These are phyloP conservation scores for Collybia sp. DNA, from an alignment of 768 basidiomycete species.

Conservation along the genomic window DNA sequence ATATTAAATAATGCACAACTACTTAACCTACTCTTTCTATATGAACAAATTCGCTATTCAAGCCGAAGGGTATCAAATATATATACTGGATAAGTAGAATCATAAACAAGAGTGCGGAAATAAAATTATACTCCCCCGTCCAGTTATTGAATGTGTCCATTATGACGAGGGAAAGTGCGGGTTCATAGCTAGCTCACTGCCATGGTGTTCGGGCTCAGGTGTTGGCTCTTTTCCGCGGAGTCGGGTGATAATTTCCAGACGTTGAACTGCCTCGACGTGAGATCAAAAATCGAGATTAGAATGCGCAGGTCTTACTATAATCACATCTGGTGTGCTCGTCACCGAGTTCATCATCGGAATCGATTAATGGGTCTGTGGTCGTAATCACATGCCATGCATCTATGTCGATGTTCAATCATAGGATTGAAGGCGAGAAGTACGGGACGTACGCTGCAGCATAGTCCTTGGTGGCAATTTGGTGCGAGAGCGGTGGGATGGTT, in stretches of 20 bases:
- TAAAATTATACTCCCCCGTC: no score
- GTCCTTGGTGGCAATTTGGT: conserved; percentile 33
- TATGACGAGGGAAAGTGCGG: background rate
- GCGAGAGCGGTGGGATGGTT: conserved; percentile 14
- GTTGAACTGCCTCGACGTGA: conserved; percentile 36
- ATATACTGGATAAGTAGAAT: conserved; percentile 14
- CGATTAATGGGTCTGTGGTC: conserved; percentile 65
- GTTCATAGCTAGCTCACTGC: background rate
- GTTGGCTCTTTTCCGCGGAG: conserved; percentile 54
- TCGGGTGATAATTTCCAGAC: conserved; percentile 55
- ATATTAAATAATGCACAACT: background rate
- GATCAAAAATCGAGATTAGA: conserved; percentile 4
- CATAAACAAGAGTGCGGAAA: conserved; percentile 1
- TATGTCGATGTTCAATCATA: conserved; percentile 19
- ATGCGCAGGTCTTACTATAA: conserved; percentile 42
- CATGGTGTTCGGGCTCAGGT: conserved; percentile 35
- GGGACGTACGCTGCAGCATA: conserved; percentile 62
- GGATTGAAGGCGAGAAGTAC: background rate
- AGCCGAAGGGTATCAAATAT: conserved; percentile 1
- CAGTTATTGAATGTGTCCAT: no score
- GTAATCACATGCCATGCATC: conserved; percentile 72
- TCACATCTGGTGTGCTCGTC: conserved; percentile 65
- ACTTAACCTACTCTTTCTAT: background rate
- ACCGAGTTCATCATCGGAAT: conserved; percentile 68
- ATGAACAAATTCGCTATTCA: background rate